phyloP scores from a whole-genome alignment of 2,329 filamentous ascomycete species.

The Colletotrichum gloeosporioides region DNA sequence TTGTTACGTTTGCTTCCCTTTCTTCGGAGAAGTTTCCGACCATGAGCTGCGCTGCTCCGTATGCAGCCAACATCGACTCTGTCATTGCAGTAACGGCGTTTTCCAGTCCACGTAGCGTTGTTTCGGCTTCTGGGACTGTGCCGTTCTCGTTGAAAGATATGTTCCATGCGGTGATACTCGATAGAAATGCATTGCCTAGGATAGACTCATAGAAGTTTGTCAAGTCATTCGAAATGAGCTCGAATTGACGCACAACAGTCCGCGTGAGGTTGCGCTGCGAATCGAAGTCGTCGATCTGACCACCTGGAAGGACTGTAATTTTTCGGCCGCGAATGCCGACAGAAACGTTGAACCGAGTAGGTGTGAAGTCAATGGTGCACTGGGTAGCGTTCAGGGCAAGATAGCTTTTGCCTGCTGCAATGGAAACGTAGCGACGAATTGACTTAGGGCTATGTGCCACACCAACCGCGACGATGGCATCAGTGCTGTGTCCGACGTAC shows the following conservation, averaged over 20 bases:
- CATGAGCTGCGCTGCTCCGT: slow-evolving; percentile 38
- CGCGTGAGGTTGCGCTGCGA: slow-evolving; percentile 33
- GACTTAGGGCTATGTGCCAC: slow-evolving; percentile 28
- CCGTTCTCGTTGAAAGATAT: not conserved
- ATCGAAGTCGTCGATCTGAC: slow-evolving; percentile 27
- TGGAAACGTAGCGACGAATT: slow-evolving; percentile 31
- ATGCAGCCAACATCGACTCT: slow-evolving; percentile 31
- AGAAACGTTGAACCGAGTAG: slow-evolving; percentile 32
- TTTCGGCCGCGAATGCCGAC: slow-evolving; percentile 32
- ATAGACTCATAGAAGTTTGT: slow-evolving; percentile 41
- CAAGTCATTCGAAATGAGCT: slow-evolving; percentile 39
- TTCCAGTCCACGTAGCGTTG: slow-evolving; percentile 19
- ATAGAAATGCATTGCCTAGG: slow-evolving; percentile 37
- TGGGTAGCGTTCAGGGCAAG: slow-evolving; percentile 34
- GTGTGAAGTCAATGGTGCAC: slow-evolving; percentile 32
- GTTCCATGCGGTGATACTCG: slow-evolving; percentile 28
- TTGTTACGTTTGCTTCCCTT: slow-evolving; percentile 20
- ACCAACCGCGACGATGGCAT: slow-evolving; percentile 35
- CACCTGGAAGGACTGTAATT: slow-evolving; percentile 28
- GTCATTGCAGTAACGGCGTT: slow-evolving; percentile 24
- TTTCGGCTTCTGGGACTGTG: not conserved
- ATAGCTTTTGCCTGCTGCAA: slow-evolving; percentile 34
- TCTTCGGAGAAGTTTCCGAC: slow-evolving; percentile 25
- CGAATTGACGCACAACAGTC: slow-evolving; percentile 35
- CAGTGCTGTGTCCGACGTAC: slow-evolving; percentile 31